phyloP scores from a whole-genome alignment of 2,329 filamentous ascomycete genomes.

The Penicillium sp. region DNA sequence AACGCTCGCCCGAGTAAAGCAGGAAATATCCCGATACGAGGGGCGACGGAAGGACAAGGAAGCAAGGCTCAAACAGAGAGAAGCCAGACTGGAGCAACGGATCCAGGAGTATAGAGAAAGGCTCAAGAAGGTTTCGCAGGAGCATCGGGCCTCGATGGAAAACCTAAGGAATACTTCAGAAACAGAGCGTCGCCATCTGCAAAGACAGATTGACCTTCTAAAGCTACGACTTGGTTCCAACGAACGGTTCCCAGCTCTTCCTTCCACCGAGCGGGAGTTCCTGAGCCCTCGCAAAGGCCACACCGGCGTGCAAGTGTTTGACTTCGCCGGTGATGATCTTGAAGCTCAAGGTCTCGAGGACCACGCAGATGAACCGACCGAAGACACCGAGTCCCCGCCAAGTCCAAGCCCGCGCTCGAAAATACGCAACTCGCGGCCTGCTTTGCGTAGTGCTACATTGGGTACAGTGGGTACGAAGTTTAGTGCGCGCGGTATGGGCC shows the following conservation, averaged over 20 bases:
- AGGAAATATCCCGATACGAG: conserved; percentile 43
- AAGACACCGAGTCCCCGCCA: conserved; percentile 32
- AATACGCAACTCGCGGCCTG: conserved; percentile 22
- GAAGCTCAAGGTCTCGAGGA: conserved; percentile 21
- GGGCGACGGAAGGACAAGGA: conserved; percentile 44
- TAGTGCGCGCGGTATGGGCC: conserved; percentile 21
- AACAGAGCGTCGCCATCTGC: conserved; percentile 40
- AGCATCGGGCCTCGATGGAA: conserved; percentile 39
- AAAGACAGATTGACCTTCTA: conserved; percentile 39
- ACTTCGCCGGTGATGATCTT: conserved; percentile 21
- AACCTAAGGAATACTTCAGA: conserved; percentile 33
- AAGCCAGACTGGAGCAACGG: conserved; percentile 38
- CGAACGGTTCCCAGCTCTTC: conserved; percentile 26
- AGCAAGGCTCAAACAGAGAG: conserved; percentile 40
- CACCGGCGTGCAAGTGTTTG: conserved; percentile 27
- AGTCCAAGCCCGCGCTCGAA: conserved; percentile 38
- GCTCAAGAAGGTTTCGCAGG: conserved; percentile 34
- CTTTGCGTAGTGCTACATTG: conserved; percentile 15
- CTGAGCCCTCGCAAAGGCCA: conserved; percentile 31
- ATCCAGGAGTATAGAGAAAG: conserved; percentile 43
- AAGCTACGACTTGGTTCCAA: conserved; percentile 30
- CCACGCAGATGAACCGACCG: conserved; percentile 25
- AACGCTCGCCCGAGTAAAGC: conserved; percentile 40
- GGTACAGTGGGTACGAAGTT: conserved; percentile 26
- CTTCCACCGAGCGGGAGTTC: conserved; percentile 20